Base-by-base conservation (phyloP, 129 eudicot species). In the Glebionis coronaria region DNA sequence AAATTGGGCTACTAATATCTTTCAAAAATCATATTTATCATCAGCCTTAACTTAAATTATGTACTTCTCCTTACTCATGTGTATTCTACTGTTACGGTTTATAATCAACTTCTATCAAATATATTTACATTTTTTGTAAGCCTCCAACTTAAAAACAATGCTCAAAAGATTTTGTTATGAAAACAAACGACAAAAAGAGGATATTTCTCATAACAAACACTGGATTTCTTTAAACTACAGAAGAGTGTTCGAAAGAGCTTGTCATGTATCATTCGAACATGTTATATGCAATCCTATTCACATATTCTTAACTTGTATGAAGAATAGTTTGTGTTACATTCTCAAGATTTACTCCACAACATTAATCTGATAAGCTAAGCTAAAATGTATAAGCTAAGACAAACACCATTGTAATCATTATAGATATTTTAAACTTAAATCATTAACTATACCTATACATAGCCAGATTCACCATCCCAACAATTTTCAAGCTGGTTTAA, bases 61-160 rank as follows among this genome's bases (percentile, higher is more conserved):
- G 15, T 45, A 42, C 58, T 16, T 69, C 25, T 15, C 44, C 66
- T 66, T 62, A 45, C 57, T 76, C 14, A 58, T 56, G 12, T 58
- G 75, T 70, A 38, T 69, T 27, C 40, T 65, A 28, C 31, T 74
- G 25, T 27, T 74, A 31, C 29, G 15, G 9, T 29, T 28, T 25
- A 4, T 28, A 58, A 16, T 63, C 31, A 69, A 27, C 29, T 16
- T 70, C 66, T 81, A 35, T 73, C 55, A 72, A 5, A 18, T 81
- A 35, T 82, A 81, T 63, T 81, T 74, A n/a, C 40, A 57, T 80
- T 8, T 84, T 86, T 38, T 81, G 69, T 69, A 81, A 84, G 63
- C 90, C 86, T 62, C 61, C 60, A 0, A 47, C 13, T 1, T 20
- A 57, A 31, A 77, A 56, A 27, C 65, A 62, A 66, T 65, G 74